Evolutionary conservation across 2,329 filamentous ascomycete genomes (phyloP), one percentile per base, ranked within the genome.

Genomic region (Colletotrichum zoysiae): DNA sequence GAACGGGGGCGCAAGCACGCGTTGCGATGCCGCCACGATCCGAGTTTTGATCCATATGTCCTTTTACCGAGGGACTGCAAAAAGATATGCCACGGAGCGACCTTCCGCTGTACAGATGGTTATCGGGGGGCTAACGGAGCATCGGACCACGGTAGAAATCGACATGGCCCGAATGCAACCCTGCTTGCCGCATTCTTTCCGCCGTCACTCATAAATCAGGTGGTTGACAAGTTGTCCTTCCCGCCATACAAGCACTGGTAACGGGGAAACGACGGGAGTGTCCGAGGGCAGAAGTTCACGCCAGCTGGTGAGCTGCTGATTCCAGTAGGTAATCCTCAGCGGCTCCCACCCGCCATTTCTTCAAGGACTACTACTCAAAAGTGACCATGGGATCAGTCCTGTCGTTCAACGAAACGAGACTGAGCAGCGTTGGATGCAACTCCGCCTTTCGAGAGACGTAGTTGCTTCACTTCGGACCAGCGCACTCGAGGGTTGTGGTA

Each of bases 11-110:
- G 26, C 50, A 58, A 71, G 58, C 35, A 50, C 68, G 46, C 63
- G 59, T 46, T 71, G 65, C 68, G 51, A 68, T 64, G 59, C 58
- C 30, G 58, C 69, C 53, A 59, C 68, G 53, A 44, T 38, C 53
- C 16, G 56, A 55, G 26, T 59, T 55, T 55, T 48, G 23, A 44
- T 63, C 7, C 46, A 20, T 51, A 68, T n/a, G 58, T 16, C 68
- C n/a, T 67, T 58, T 51, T 20, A 46, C 51, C 26, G 63, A 57
- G 53, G 42, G 8, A 38, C 35, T 38, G 35, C 35, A 38, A 38
- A 38, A 38, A 11, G 8, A 38, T 38, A 11, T 71, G 63, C 58
- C 51, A 51, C 68, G 68, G 58, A 71, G 58, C 30, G 30, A 30
- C 51, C 44, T 51, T 14, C 64, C 55, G 58, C 58, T 53, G 51